Conservation (phyloP, 305 asterid species). For the Ajuga reptans region DNA sequence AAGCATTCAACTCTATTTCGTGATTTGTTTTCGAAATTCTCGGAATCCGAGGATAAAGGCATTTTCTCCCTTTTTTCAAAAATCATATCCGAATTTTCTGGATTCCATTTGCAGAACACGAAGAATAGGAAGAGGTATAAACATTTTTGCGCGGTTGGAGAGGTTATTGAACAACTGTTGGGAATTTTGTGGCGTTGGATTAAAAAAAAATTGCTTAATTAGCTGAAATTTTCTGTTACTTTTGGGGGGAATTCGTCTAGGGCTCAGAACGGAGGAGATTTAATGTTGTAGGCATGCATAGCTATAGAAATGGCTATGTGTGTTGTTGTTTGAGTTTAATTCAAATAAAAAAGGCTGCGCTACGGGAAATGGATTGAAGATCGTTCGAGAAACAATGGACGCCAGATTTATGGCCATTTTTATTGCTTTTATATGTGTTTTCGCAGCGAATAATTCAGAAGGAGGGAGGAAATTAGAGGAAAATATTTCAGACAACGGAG, state of each 20-base stretch:
- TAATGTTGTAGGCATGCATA: slow-evolving; percentile 29
- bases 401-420: slow-evolving; percentile 39
- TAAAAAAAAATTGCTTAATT: not conserved
- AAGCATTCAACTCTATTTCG: slow-evolving; percentile 23
- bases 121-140: slow-evolving; percentile 17
- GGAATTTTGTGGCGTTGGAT: slow-evolving; percentile 46
- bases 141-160: slow-evolving; percentile 25
- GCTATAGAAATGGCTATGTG: slow-evolving; percentile 37
- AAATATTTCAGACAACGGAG: slow-evolving; percentile 24
- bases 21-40: not conserved
- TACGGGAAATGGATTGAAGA: slow-evolving; percentile 20
- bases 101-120: slow-evolving; percentile 21
- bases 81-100: slow-evolving; percentile 16
- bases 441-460: slow-evolving; percentile 45
- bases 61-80: not conserved
- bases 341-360: slow-evolving; percentile 31
- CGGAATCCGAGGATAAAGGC: slow-evolving; percentile 21
- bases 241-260: slow-evolving; percentile 3
- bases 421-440: slow-evolving; percentile 45
- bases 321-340: slow-evolving; percentile 29
- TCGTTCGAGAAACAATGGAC: slow-evolving; percentile 48
- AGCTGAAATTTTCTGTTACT: slow-evolving; percentile 11
- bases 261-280: slow-evolving; percentile 12
- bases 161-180: slow-evolving; percentile 29
- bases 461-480: slow-evolving; percentile 47